phyloP scores from a whole-genome alignment of 2,329 filamentous ascomycete genomes.

The Chrysosporium queenslandicum region DNA sequence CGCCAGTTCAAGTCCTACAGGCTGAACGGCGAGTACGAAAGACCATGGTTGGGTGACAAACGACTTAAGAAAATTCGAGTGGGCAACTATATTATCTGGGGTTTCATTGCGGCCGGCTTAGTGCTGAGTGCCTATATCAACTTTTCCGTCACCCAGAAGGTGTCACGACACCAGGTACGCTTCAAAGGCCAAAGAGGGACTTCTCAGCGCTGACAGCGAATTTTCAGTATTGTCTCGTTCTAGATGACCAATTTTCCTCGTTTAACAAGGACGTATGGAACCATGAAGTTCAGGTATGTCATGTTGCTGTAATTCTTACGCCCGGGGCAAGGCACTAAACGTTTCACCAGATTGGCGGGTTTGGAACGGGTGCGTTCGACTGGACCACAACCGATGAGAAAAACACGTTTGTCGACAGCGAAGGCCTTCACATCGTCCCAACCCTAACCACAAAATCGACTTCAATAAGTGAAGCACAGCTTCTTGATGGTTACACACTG shows the following conservation, averaged over 20 bases:
- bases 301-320: conserved; percentile 21
- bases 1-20: conserved; percentile 16
- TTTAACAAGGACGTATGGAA: conserved; percentile 42
- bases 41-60: conserved; percentile 14
- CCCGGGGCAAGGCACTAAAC: not conserved
- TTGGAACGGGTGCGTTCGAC: conserved; percentile 45
- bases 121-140: conserved; percentile 28
- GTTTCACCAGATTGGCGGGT: conserved; percentile 30
- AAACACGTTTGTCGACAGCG: conserved; percentile 42
- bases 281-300: conserved; percentile 39
- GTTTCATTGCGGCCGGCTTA: conserved; percentile 22
- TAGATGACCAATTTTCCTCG: conserved; percentile 42
- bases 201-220: not conserved
- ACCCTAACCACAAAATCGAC: conserved; percentile 38
- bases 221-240: conserved; percentile 42
- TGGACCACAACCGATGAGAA: conserved; percentile 43
- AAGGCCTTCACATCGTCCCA: conserved; percentile 48
- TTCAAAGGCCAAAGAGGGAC: not conserved
- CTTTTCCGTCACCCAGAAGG: conserved; percentile 22
- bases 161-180: conserved; percentile 17
- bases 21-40: conserved; percentile 15
- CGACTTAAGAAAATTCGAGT: conserved; percentile 12
- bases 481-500: conserved; percentile 25
- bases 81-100: conserved; percentile 17
- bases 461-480: conserved; percentile 22